Conservation (phyloP, 768 basidiomycete genomes). For the Mycena belliarum region DNA sequence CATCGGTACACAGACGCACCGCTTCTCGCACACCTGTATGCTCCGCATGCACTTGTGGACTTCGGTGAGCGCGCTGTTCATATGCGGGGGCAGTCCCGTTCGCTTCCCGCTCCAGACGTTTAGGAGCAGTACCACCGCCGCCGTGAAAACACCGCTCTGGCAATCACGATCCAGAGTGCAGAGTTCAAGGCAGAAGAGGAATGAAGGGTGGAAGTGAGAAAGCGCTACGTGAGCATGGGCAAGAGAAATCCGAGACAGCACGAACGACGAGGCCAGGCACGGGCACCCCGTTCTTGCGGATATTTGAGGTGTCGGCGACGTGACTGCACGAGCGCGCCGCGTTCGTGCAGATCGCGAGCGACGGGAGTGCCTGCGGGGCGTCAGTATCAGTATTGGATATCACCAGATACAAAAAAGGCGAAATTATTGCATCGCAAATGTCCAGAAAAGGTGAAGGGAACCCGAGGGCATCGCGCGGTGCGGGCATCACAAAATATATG, state of each 20-base stretch:
- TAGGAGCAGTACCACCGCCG: constrained; percentile 25
- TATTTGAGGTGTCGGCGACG: constrained; percentile 36
- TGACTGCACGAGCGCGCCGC: constrained; percentile 50
- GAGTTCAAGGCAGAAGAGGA: too few relatives aligned
- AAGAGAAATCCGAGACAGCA: background rate
- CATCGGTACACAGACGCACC: background rate
- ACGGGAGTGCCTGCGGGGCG: constrained; percentile 34
- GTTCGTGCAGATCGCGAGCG: constrained; percentile 54
- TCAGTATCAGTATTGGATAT: too few relatives aligned
- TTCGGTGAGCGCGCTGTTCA: constrained; percentile 31
- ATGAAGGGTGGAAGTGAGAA: too few relatives aligned
- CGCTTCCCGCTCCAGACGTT: constrained; percentile 42
- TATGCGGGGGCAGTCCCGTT: constrained; percentile 29
- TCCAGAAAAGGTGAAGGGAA: too few relatives aligned
- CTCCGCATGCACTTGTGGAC: constrained; percentile 42
- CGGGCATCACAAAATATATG: too few relatives aligned
- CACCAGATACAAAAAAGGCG: too few relatives aligned
- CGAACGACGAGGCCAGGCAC: constrained; percentile 14
- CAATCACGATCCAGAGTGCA: too few relatives aligned
- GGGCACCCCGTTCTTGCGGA: constrained; percentile 24
- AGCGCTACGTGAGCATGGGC: too few relatives aligned
- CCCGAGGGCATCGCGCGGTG: too few relatives aligned
- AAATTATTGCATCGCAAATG: too few relatives aligned
- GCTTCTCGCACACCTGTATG: constrained; percentile 24
- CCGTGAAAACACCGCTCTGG: constrained; percentile 32